phyloP scores from a whole-genome alignment of 192 early-diverging fungal species.

The Coemansia sp. region DNA sequence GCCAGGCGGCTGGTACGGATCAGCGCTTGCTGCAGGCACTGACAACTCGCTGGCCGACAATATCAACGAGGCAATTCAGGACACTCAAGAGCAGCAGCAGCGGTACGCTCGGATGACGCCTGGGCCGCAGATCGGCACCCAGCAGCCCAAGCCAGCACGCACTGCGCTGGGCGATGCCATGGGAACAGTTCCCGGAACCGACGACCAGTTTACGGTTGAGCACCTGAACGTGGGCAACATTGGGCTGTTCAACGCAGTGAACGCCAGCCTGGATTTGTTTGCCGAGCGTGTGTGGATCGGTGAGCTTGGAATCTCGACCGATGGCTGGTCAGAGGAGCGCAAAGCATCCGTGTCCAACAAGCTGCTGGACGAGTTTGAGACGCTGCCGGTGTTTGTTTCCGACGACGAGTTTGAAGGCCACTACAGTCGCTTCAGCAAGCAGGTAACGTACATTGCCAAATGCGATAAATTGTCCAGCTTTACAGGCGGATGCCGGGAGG shows the following conservation, averaged over 20 bases:
- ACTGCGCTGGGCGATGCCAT: conserved; percentile 1
- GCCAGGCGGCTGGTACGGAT: neutral
- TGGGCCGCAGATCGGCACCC: conserved; percentile 17
- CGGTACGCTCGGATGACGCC: neutral
- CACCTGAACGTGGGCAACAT: conserved; percentile 80
- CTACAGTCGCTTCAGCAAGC: conserved; percentile 93
- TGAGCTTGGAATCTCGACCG: conserved; percentile 72
- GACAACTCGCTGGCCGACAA: neutral
- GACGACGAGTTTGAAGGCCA: conserved; percentile 85
- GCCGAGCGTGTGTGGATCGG: conserved; percentile 69
- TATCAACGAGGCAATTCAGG: neutral
- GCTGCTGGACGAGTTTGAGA: conserved; percentile 60
- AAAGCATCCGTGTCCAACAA: conserved; percentile 57
- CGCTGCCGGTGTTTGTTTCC: conserved; percentile 74
- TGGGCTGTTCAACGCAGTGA: conserved; percentile 91
- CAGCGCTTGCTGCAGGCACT: neutral
- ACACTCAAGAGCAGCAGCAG: neutral
- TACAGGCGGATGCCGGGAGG: no score
- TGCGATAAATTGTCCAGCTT: neutral
- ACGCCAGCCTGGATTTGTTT: conserved; percentile 57
- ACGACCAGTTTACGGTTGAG: conserved; percentile 63
- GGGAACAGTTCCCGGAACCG: conserved; percentile 26
- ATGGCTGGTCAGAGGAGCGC: conserved; percentile 59
- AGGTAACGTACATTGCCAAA: conserved; percentile 47
- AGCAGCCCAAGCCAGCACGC: neutral